A percentile compares a stretch with the other conserved stretches of the same genome.
Conservation (phyloP, 2,329 filamentous ascomycete species). For the Ceratocystis lukuohia region DNA sequence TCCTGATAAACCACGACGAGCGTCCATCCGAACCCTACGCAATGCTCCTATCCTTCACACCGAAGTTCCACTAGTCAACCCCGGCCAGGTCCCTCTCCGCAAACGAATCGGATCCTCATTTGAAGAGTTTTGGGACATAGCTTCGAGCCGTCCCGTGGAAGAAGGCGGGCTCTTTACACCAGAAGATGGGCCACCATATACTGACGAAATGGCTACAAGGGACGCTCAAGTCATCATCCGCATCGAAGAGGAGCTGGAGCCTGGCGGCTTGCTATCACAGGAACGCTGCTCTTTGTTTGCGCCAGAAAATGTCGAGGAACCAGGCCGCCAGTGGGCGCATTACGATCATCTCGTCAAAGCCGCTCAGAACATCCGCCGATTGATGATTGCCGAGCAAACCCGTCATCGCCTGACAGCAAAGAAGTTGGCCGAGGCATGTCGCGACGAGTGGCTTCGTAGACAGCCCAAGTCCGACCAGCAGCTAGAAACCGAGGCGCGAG, state of each 20-base stretch:
- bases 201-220: slow-evolving; percentile 46
- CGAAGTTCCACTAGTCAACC: slow-evolving; percentile 44
- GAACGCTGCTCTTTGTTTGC: slow-evolving; percentile 58
- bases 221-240: slow-evolving; percentile 59
- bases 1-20: neutral
- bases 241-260: slow-evolving; percentile 58
- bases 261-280: slow-evolving; percentile 60
- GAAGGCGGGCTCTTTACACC: slow-evolving; percentile 42
- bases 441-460: slow-evolving; percentile 59
- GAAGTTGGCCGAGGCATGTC: slow-evolving; percentile 62
- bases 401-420: slow-evolving; percentile 67
- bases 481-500: slow-evolving; percentile 62
- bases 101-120: slow-evolving; percentile 42
- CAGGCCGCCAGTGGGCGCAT: slow-evolving; percentile 69
- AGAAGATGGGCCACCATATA: slow-evolving; percentile 45
- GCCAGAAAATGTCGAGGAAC: slow-evolving; percentile 59
- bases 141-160: slow-evolving; percentile 39
- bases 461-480: slow-evolving; percentile 70
- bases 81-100: slow-evolving; percentile 41
- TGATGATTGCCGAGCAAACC: slow-evolving; percentile 67
- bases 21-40: slow-evolving; percentile 26
- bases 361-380: slow-evolving; percentile 62
- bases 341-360: slow-evolving; percentile 74
- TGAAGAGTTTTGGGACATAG: slow-evolving; percentile 43
- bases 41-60: slow-evolving; percentile 12